Conservation (phyloP, 768 basidiomycete species). For the Trametes elegans region DNA sequence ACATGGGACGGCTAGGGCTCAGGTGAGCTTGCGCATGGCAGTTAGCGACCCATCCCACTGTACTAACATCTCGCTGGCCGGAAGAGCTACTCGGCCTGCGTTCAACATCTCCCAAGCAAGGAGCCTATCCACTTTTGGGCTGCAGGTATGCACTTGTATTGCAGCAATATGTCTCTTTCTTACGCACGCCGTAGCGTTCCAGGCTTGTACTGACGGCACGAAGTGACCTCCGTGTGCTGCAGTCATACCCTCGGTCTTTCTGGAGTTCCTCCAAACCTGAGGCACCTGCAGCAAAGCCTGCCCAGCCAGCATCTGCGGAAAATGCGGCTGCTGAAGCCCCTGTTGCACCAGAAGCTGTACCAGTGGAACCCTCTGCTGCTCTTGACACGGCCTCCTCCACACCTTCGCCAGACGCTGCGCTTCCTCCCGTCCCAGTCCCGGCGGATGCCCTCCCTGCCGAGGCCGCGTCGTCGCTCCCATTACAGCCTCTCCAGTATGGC, state of each 20-base stretch:
- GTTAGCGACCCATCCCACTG: background rate
- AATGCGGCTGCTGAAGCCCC: background rate
- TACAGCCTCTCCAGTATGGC: conserved; percentile 65
- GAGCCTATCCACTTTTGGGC: conserved; percentile 10
- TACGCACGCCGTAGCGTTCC: background rate
- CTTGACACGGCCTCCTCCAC: conserved; percentile 2
- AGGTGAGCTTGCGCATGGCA: background rate
- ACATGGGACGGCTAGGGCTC: conserved; percentile 14
- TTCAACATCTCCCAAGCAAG: conserved; percentile 7
- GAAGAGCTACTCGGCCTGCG: conserved; percentile 8
- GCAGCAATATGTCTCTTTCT: background rate
- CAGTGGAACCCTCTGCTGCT: conserved; percentile 13
- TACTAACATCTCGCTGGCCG: background rate
- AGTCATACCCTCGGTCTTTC: background rate
- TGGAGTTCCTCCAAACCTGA: conserved; percentile 12
- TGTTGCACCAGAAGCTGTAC: background rate
- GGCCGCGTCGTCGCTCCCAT: conserved; percentile 9
- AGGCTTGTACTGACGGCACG: background rate
- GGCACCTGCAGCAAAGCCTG: background rate
- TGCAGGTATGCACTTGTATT: conserved; percentile 14
- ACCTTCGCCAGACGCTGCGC: conserved; percentile 4
- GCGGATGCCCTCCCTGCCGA: conserved; percentile 14
- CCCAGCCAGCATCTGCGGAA: background rate
- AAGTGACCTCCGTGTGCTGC: conserved; percentile 1
- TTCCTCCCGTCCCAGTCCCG: conserved; percentile 8